phyloP scores from a whole-genome alignment of 129 eudicot species.

The Pittosporum tobira region DNA sequence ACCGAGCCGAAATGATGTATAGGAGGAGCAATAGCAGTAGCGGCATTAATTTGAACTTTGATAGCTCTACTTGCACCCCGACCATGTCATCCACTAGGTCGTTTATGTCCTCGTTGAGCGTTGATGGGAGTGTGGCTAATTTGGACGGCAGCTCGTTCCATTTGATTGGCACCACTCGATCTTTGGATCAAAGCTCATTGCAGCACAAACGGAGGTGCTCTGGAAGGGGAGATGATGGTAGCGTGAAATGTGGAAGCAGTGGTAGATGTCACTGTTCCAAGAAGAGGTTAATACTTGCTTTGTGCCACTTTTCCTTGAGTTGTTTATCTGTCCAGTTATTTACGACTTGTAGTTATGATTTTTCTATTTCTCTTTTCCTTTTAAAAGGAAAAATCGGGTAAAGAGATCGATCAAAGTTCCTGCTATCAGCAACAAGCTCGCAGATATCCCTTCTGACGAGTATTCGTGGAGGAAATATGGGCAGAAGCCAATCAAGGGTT shows the following conservation, averaged over 20 bases:
- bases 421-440: slow-evolving; percentile 89
- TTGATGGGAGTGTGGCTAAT: slow-evolving; percentile 96
- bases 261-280: slow-evolving; percentile 94
- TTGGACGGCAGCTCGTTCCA: slow-evolving; percentile 47
- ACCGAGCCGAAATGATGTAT: slow-evolving; percentile 77
- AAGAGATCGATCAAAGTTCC: slow-evolving; percentile 94
- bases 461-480: slow-evolving; percentile 99
- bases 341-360: neutral
- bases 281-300: slow-evolving; percentile 48
- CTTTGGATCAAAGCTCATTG: slow-evolving; percentile 22
- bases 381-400: slow-evolving; percentile 70
- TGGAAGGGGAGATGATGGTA: slow-evolving; percentile 77
- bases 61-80: slow-evolving; percentile 80
- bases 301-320: neutral
- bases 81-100: slow-evolving; percentile 91
- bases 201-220: slow-evolving; percentile 73
- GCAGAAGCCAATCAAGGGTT: slow-evolving; percentile 96
- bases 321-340: neutral
- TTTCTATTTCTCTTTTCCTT: neutral
- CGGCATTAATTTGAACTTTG: slow-evolving; percentile 80
- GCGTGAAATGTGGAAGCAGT: slow-evolving; percentile 70
- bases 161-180: slow-evolving; percentile 9
- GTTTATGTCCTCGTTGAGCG: slow-evolving; percentile 82
- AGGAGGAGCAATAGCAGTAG: slow-evolving; percentile 64
- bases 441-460: slow-evolving; percentile 97